Conservation (phyloP, 2,329 filamentous ascomycete genomes). For the Aspergillus puulaauensis region DNA sequence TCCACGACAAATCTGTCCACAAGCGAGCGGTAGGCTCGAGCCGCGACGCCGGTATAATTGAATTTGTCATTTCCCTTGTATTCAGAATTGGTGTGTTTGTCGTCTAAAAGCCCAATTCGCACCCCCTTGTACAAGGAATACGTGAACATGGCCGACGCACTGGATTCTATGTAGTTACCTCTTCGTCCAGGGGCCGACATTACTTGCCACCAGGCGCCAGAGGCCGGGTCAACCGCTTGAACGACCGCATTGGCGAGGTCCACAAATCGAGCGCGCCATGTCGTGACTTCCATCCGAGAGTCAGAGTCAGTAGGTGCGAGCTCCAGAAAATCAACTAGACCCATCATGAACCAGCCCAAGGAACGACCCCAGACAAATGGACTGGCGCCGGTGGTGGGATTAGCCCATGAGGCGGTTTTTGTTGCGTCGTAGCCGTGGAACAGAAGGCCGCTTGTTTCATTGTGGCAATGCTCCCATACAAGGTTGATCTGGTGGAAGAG, state of each 20-base stretch:
- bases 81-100: background rate
- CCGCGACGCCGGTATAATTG: slow-evolving; percentile 38
- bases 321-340: slow-evolving; percentile 52
- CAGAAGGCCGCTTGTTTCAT: slow-evolving; percentile 44
- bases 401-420: slow-evolving; percentile 53
- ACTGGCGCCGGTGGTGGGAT: slow-evolving; percentile 50
- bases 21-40: slow-evolving; percentile 47
- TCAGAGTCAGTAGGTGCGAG: slow-evolving; percentile 38
- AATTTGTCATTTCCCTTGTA: background rate
- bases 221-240: slow-evolving; percentile 40
- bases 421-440: slow-evolving; percentile 57
- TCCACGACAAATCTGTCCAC: slow-evolving; percentile 48
- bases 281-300: slow-evolving; percentile 26
- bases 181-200: slow-evolving; percentile 51
- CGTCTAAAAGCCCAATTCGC: slow-evolving; percentile 33
- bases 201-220: slow-evolving; percentile 59
- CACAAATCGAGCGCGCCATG: slow-evolving; percentile 39
- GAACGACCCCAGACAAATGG: slow-evolving; percentile 56
- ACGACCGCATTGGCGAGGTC: slow-evolving; percentile 45
- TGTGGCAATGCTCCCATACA: slow-evolving; percentile 45
- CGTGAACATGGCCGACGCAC: slow-evolving; percentile 59
- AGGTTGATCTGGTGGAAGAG: slow-evolving; percentile 48
- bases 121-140: slow-evolving; percentile 53
- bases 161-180: slow-evolving; percentile 63
- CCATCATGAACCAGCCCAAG: slow-evolving; percentile 56